These are phyloP conservation scores for Ilyonectria robusta DNA, from an alignment of 2,329 filamentous ascomycete species.

Conservation along the genomic window DNA sequence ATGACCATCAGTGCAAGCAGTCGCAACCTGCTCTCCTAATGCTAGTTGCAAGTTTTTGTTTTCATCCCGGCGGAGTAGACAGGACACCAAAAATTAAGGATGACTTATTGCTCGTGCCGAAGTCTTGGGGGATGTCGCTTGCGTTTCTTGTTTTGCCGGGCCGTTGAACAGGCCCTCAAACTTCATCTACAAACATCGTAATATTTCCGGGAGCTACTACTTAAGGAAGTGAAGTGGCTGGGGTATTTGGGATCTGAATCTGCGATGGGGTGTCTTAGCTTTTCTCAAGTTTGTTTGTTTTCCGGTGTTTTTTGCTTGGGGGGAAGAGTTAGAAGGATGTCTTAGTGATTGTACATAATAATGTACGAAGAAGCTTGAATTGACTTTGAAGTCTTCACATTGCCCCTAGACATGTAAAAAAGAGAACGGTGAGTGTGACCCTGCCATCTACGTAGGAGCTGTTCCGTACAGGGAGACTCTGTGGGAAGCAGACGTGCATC, in stretches of 20 bases:
- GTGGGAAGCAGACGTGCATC: too few relatives aligned
- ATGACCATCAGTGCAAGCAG: slow-evolving; percentile 26
- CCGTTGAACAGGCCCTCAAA: slow-evolving; percentile 8
- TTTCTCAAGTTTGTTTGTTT: slow-evolving; percentile 20
- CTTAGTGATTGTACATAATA: slow-evolving; percentile 38
- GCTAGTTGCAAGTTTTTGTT: slow-evolving; percentile 36
- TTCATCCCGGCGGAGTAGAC: slow-evolving; percentile 40
- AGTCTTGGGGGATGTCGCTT: slow-evolving; percentile 22
- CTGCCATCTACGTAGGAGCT: too few relatives aligned
- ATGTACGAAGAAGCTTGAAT: slow-evolving; percentile 46
- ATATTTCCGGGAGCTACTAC: slow-evolving; percentile 33
- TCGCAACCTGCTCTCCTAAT: slow-evolving; percentile 35
- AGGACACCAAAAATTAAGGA: slow-evolving; percentile 44
- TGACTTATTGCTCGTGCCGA: slow-evolving; percentile 35
- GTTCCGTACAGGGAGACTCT: too few relatives aligned
- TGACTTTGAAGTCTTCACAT: slow-evolving; percentile 1
- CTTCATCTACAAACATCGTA: slow-evolving; percentile 43
- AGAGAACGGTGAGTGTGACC: background rate
- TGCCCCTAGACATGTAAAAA: background rate
- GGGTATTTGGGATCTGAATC: slow-evolving; percentile 26
- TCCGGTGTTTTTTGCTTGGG: slow-evolving; percentile 39
- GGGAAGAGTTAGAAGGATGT: slow-evolving; percentile 35
- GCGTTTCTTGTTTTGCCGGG: slow-evolving; percentile 28
- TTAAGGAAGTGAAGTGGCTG: slow-evolving; percentile 35
- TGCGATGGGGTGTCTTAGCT: slow-evolving; percentile 19